Evolutionary conservation across 306 rosid genomes (phyloP), one percentile per base, ranked within the genome.

Genomic region (Citrullus amarus): DNA sequence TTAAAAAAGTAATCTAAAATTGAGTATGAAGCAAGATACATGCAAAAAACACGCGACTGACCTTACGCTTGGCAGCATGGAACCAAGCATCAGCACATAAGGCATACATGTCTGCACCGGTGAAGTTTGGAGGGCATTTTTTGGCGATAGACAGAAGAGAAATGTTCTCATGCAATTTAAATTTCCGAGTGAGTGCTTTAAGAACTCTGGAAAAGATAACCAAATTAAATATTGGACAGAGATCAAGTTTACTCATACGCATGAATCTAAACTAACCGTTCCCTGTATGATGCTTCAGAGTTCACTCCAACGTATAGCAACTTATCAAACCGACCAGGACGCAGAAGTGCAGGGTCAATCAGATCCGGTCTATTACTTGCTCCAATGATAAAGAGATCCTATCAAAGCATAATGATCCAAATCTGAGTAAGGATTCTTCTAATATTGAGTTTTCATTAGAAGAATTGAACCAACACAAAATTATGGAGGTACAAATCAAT

Each of bases 331-430:
- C 97, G 87, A 74, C 99, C 97, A 25, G 97, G 97, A 71, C 93
- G 97, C 63, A 91, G 56, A 83, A 95, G 99, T 80, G 99, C 97
- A 36, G 97, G 89, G 83, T 95, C 99, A 75, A 95, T 95, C 83
- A 95, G 86, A 86, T 95, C 99, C 13, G 99, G 97, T 82, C 99
- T 92, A 85, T 95, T 95, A 83, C 99, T 92, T 81, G 99, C 97
- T 44, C 99, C 99, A 57, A 95, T 95, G 69, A 95, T 91, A 85
- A 95, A 95, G 60, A 95, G 88, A 68, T 95, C 97, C 97, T 92
- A 87, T 56, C 53, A 77, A 22, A 80, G 80, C 87, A 71, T 17
- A 83, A 78, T 63, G 71, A 78, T n/a, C 12, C 9, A 46, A 46
- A 38, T 71, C 60, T 48, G 76, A 90, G 70, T 72, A 81, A 80